phyloP scores from a whole-genome alignment of 2,329 filamentous ascomycete species.

The Fusarium pseudonygamai region DNA sequence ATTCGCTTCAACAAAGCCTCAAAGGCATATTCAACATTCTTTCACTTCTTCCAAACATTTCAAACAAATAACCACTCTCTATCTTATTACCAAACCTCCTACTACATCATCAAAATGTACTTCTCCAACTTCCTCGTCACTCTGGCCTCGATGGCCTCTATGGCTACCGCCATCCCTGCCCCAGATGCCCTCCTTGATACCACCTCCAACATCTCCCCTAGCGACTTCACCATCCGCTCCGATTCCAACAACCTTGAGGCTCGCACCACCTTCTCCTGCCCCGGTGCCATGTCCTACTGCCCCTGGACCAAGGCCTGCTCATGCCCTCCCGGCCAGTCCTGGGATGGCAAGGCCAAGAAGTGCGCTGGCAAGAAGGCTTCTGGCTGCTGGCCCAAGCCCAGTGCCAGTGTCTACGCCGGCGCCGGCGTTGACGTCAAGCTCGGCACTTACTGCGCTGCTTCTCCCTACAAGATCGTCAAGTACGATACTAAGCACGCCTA shows the following conservation, averaged over 20 bases:
- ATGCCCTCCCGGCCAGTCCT: conserved; percentile 53
- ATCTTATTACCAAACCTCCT: not conserved
- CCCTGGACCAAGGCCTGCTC: conserved; percentile 54
- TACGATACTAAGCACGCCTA: conserved; percentile 49
- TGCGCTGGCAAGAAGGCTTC: conserved; percentile 42
- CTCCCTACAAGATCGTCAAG: conserved; percentile 48
- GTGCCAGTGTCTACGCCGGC: conserved; percentile 35
- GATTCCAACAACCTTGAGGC: conserved; percentile 32
- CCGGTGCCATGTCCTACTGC: conserved; percentile 49
- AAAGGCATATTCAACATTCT: conserved; percentile 8
- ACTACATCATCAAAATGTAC: conserved; percentile 41
- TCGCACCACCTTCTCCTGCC: conserved; percentile 46
- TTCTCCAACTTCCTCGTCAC: conserved; percentile 43
- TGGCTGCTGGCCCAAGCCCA: conserved; percentile 49
- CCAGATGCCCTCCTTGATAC: conserved; percentile 46
- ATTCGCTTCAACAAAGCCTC: conserved; percentile 27
- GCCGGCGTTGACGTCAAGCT: conserved; percentile 42
- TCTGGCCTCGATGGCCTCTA: conserved; percentile 41
- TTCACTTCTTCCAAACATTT: conserved; percentile 1
- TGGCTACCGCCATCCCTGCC: conserved; percentile 39
- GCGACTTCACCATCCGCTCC: conserved; percentile 28
- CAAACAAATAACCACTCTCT: not conserved
- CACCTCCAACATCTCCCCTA: conserved; percentile 24
- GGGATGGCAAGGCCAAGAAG: conserved; percentile 43
- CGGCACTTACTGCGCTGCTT: conserved; percentile 47